phyloP scores from a whole-genome alignment of 2,329 filamentous ascomycete genomes.

The Gremmenia infestans region DNA sequence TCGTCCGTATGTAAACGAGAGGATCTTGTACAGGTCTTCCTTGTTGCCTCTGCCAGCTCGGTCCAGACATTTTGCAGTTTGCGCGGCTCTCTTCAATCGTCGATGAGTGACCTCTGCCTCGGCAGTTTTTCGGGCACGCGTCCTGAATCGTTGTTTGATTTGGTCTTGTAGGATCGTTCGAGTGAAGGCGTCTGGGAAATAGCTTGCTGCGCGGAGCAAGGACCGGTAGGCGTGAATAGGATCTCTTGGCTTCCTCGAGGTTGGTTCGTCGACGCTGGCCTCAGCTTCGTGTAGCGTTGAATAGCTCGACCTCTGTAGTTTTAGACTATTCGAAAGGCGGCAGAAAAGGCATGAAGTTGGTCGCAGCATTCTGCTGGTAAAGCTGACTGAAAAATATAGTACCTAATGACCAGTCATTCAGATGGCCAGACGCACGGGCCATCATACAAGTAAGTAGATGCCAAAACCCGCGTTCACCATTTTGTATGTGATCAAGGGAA shows the following conservation, averaged over 20 bases:
- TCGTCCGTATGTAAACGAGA: conserved; percentile 49
- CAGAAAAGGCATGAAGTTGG: not conserved
- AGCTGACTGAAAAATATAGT: too few species aligned
- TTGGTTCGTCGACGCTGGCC: not conserved
- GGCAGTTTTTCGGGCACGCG: not conserved
- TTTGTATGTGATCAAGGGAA: too few species aligned
- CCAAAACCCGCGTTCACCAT: too few species aligned
- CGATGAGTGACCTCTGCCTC: not conserved
- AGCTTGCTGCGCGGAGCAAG: conserved; percentile 55
- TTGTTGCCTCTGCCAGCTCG: conserved; percentile 49
- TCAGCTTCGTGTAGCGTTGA: not conserved
- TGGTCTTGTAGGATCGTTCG: conserved; percentile 39
- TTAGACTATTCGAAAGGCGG: not conserved
- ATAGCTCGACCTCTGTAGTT: not conserved
- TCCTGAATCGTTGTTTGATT: conserved; percentile 44
- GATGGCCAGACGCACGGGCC: too few species aligned
- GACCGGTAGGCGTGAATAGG: conserved; percentile 48
- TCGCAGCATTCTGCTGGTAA: not conserved
- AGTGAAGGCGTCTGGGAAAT: conserved; percentile 49
- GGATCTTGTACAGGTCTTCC: conserved; percentile 42
- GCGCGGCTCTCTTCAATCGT: conserved; percentile 36
- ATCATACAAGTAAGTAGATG: too few species aligned
- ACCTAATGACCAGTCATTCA: too few species aligned
- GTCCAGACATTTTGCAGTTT: conserved; percentile 43
- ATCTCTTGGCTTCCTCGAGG: not conserved